phyloP scores from a whole-genome alignment of 164 flowering plant genomes.

The Nymphaea colorata region DNA sequence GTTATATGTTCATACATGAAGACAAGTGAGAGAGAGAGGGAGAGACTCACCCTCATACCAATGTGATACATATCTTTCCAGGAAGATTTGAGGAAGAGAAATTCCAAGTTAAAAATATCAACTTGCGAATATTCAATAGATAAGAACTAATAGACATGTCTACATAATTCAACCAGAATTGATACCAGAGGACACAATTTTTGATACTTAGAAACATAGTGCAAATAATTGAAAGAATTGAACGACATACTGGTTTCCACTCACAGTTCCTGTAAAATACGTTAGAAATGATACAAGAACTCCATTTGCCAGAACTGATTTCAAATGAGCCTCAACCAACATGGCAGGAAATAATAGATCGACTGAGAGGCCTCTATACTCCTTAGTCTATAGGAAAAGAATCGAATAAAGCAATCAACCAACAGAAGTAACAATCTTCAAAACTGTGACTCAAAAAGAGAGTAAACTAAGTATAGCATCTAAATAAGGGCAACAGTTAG shows the following conservation, averaged over 20 bases:
- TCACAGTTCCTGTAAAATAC: constrained; percentile 94
- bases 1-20: no score
- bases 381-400: constrained; percentile 49
- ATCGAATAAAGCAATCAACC: no score
- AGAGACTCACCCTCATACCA: constrained; percentile 59
- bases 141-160: not conserved
- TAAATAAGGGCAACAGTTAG: no score
- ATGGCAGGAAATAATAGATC: constrained; percentile 92
- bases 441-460: no score
- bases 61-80: constrained; percentile 66
- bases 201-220: no score
- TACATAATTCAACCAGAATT: not conserved
- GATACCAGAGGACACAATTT: no score
- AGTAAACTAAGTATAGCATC: no score
- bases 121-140: constrained; percentile 30
- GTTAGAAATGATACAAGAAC: constrained; percentile 81
- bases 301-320: constrained; percentile 80
- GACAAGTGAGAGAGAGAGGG: no score
- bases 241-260: constrained; percentile 9
- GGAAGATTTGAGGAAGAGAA: constrained; percentile 33
- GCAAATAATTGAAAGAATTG: no score
- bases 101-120: constrained; percentile 72
- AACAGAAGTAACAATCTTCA: no score
- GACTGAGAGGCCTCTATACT: constrained; percentile 79
- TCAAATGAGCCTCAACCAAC: constrained; percentile 87